These are phyloP conservation scores for Halophytophthora batemanensis DNA, from an alignment of 352 stramenopile species.

Conservation along the genomic window DNA sequence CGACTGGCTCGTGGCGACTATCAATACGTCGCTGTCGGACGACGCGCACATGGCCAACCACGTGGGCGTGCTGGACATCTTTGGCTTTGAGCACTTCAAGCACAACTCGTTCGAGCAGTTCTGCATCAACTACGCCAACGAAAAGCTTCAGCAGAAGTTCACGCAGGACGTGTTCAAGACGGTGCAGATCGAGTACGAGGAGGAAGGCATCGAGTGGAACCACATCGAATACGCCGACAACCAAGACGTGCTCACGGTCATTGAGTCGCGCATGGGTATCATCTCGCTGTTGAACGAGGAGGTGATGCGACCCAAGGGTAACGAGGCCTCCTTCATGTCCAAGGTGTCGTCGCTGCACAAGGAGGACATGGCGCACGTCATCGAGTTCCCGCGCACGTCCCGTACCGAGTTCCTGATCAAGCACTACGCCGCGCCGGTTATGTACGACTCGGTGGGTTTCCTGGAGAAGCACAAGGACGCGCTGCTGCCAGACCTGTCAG, in stretches of 20 bases:
- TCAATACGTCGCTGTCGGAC: slow-evolving; percentile 89
- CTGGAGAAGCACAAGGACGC: slow-evolving; percentile 96
- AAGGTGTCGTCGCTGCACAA: slow-evolving; percentile 84
- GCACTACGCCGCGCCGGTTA: slow-evolving; percentile 94
- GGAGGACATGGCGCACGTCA: slow-evolving; percentile 79
- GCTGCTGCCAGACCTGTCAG: slow-evolving; percentile 92
- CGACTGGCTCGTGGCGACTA: slow-evolving; percentile 93
- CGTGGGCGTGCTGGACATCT: slow-evolving; percentile 98
- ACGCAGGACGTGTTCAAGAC: slow-evolving; percentile 90
- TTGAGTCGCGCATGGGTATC: slow-evolving; percentile 87
- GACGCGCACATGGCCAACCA: slow-evolving; percentile 81
- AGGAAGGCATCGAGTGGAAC: slow-evolving; percentile 90
- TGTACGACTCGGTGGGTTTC: slow-evolving; percentile 93
- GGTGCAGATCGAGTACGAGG: slow-evolving; percentile 95
- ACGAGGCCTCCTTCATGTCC: slow-evolving; percentile 82
- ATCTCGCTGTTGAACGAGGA: slow-evolving; percentile 91
- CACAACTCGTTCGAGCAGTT: slow-evolving; percentile 95
- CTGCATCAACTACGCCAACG: slow-evolving; percentile 92
- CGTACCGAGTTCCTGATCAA: slow-evolving; percentile 93
- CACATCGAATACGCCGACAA: slow-evolving; percentile 92
- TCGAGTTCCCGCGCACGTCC: slow-evolving; percentile 81
- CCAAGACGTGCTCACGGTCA: slow-evolving; percentile 83
- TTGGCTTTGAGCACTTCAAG: slow-evolving; percentile 98
- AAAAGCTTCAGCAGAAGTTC: slow-evolving; percentile 93
- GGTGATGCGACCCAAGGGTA: slow-evolving; percentile 85